Percentiles rank a stretch among this genome's conserved stretches.
Evolutionary conservation across 306 rosid genomes (phyloP).

Genomic region (Luffa acutangula): DNA sequence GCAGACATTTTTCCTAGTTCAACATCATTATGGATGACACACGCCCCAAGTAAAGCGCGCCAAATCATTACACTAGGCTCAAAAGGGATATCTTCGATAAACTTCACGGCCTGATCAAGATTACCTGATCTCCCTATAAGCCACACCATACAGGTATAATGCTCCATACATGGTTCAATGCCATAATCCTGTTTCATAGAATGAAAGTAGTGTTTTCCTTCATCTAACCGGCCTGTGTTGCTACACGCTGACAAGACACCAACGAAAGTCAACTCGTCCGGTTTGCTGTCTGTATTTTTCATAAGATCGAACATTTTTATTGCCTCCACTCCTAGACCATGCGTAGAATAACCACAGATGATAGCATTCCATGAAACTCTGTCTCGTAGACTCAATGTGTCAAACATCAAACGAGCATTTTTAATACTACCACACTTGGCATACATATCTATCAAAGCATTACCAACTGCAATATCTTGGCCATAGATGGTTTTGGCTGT

Average conservation of each 20-base stretch:
- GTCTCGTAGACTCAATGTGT: slow-evolving; percentile 24
- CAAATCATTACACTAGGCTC: slow-evolving; percentile 77
- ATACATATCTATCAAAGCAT: slow-evolving; percentile 44
- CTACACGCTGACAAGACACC: slow-evolving; percentile 45
- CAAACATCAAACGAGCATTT: slow-evolving; percentile 31
- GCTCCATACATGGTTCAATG: slow-evolving; percentile 67
- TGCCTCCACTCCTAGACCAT: slow-evolving; percentile 35
- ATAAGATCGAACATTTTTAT: slow-evolving; percentile 26
- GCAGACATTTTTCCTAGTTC: slow-evolving; percentile 54
- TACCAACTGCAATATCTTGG: slow-evolving; percentile 28
- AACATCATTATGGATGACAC: slow-evolving; percentile 56
- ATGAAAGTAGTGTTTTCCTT: slow-evolving; percentile 32
- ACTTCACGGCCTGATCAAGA: slow-evolving; percentile 50
- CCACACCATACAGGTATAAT: slow-evolving; percentile 62
- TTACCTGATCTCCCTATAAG: slow-evolving; percentile 56
- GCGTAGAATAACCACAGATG: slow-evolving; percentile 26
- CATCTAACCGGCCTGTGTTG: slow-evolving; percentile 37
- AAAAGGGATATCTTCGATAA: slow-evolving; percentile 53
- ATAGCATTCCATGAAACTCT: slow-evolving; percentile 41
- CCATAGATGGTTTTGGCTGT: slow-evolving; percentile 31
- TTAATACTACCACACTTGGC: slow-evolving; percentile 40
- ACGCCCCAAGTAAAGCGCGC: slow-evolving; percentile 83
- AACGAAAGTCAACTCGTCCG: slow-evolving; percentile 35
- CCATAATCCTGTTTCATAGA: slow-evolving; percentile 26
- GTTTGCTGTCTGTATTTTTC: slow-evolving; percentile 25